Base-by-base conservation (phyloP, 2,329 filamentous ascomycete species). In the Akanthomyces dipterigenus region DNA sequence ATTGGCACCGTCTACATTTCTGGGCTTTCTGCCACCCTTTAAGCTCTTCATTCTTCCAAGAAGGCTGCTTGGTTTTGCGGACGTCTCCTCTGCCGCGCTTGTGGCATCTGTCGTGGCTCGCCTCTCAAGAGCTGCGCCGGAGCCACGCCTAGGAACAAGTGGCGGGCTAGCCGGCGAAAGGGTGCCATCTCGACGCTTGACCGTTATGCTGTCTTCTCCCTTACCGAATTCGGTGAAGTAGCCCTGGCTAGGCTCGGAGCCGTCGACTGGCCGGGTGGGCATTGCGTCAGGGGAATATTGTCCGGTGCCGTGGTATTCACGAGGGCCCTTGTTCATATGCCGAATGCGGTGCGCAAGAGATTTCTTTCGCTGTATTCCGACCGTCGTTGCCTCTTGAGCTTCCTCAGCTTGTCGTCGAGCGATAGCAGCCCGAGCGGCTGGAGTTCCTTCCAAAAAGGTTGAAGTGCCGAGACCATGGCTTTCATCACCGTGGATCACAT, bases 371-470 rank as follows among this genome's bases (percentile, higher is more conserved):
- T 88, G 86, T 46, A 99, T 75, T 5, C 89, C 88, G 7, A 77
- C 76, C 24, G 81, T 75, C 60, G 77, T 71, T 62, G 83, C 82
- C 50, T 88, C 83, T 20, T 81, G 82, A 7, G 80, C 82, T 64
- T 90, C 76, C 68, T 87, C 91, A 36, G 83, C 88, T 69, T 93
- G 85, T 55, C 86, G 86, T 63, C 88, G 86, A 71, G 90, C 85
- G 59, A 96, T 90, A 20, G 89, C 90, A 8, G 87, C 84, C 67
- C 87, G 86, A 31, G 93, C 89, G 31, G 93, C 95, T 16, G 95
- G 93, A 1, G 95, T 89, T 40, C 95, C 95, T 69, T 99, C 95
- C 24, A 99, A 77, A 80, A 98, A 98, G 2, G 95, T 99, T 38
- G 92, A 96, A 1, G 93, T 96, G 58, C 95, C 95, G 8, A 99